Evolutionary conservation across 1,284 basidiomycete genomes (phyloP), one percentile per base, ranked within the genome.

Genomic region (Agaricales sp.): DNA sequence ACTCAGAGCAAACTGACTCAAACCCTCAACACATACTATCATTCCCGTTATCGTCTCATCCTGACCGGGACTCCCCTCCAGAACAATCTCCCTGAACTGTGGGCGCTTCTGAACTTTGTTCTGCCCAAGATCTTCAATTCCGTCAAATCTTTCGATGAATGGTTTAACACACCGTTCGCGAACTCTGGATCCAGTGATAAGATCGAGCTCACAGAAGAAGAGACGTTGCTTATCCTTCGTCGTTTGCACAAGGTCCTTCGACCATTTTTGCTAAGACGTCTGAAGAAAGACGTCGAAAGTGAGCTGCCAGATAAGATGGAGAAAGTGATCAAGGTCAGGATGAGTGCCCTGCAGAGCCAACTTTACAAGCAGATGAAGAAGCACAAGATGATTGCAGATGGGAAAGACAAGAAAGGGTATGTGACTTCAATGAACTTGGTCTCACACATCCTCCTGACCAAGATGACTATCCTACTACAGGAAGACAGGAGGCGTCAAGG

Each of bases 141-240:
- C 2, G 94, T 98, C 58, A 97, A 98, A 67, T 96, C 93, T 44
- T 99, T 99, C 63, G 96, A 99, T 62, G 96, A 99, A 64, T 99
- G 96, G 96, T 99, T 99, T 77, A 99, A 99, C 70, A 97, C 95
- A 2, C 96, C 96, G 0, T 99, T 99, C 58, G 95, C 96, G 54
- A 98, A 95, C 67, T 93, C 94, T 14, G 95, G 96, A 26, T 86
- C 87, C 0, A 86, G 87, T 18, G 95, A 99, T 68, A 96, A 95
- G 77, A 97, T 99, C 65, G 93, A 97, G 75, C 69, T 99, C 71
- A 98, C 96, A 70, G 96, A 99, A 87, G 96, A 99, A 88, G 96
- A 99, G 73, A 90, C 92, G 2, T 74, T 99, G 48, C 86, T 99
- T 50, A 93, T 99, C 61, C 96, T 99, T 65, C 87, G 94, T 57